Base-by-base conservation (phyloP, 1,139 yeast species). In the Eremothecium sinecaudum region DNA sequence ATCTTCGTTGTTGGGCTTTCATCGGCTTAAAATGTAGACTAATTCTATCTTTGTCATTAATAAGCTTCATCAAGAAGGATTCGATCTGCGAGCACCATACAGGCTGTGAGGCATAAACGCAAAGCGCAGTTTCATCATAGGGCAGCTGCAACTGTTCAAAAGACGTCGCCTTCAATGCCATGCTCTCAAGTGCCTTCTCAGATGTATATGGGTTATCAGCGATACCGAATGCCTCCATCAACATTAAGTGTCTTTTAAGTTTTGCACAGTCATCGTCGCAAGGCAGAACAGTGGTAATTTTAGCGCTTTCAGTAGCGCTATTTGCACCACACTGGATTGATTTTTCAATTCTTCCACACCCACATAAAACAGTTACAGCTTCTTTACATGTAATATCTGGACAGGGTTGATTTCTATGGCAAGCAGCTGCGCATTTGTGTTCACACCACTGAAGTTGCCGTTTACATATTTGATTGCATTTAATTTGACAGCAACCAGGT, bases 251-350 rank as follows among this genome's bases (percentile, higher is more conserved):
- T 36, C 94, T 66, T 42, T 71, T 67, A 10, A 66, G 63, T 33
- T 69, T 60, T 7, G 66, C 73, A 61, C 96, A 86, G n/a, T 69
- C 71, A 7, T 76, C 81, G 48, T 78, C 80, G 61, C 94, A 82
- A 19, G 64, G 69, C 2, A 58, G 31, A 47, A 6, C 65, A 62
- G 51, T 21, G 26, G 26, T 40, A 4, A 28, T 19, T 16, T 41
- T 44, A 23, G 48, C 40, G 24, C 51, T 46, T n/a, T 43, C 34
- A 4, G 36, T 46, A 4, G 45, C 48, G 2, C 53, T 42, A n/a
- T 65, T 58, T 9, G 77, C 73, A 15, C 73, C 76, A 59, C 93
- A 80, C 11, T 66, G 54, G 3, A 70, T 63, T 18, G 56, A 59
- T 32, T 61, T 61, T 5, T 56, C 47, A 14, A 67, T 55, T 43